Percentiles rank a stretch among this genome's conserved stretches.
These are phyloP conservation scores for Diaporthe sp. DNA, from an alignment of 2,329 filamentous ascomycete species.

Conservation along the genomic window DNA sequence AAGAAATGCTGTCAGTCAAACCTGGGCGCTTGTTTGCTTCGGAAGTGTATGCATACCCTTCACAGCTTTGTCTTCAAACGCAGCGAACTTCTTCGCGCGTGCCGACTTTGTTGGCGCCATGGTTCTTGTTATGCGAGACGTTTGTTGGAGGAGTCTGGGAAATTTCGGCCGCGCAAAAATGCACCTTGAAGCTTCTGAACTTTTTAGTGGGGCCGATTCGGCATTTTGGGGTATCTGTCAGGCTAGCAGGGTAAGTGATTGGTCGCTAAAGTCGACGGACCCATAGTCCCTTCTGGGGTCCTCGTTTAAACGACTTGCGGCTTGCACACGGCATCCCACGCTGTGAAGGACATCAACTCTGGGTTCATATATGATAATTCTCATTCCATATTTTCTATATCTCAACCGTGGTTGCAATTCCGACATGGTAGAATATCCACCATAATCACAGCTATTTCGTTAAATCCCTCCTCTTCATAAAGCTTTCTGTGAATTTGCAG, in stretches of 20 bases:
- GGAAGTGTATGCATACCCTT: slow-evolving; percentile 64
- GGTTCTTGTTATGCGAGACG: slow-evolving; percentile 42
- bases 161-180: slow-evolving; percentile 39
- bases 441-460: slow-evolving; percentile 1
- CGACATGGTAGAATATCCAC: background rate
- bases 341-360: background rate
- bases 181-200: slow-evolving; percentile 40
- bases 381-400: background rate
- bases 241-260: slow-evolving; percentile 7
- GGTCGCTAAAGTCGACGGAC: background rate
- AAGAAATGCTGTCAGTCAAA: background rate
- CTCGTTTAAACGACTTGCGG: background rate
- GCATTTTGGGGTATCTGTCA: background rate
- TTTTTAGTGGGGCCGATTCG: slow-evolving; percentile 40
- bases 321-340: background rate
- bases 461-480: background rate
- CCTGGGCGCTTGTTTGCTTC: background rate
- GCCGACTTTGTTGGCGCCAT: slow-evolving; percentile 66
- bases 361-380: background rate
- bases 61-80: slow-evolving; percentile 71
- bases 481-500: background rate
- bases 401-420: background rate
- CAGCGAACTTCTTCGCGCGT: slow-evolving; percentile 71
- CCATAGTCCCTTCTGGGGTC: background rate
- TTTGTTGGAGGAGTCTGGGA: slow-evolving; percentile 40